phyloP scores from a whole-genome alignment of 2,329 filamentous ascomycete genomes.

The Neopestalotiopsis clavispora region DNA sequence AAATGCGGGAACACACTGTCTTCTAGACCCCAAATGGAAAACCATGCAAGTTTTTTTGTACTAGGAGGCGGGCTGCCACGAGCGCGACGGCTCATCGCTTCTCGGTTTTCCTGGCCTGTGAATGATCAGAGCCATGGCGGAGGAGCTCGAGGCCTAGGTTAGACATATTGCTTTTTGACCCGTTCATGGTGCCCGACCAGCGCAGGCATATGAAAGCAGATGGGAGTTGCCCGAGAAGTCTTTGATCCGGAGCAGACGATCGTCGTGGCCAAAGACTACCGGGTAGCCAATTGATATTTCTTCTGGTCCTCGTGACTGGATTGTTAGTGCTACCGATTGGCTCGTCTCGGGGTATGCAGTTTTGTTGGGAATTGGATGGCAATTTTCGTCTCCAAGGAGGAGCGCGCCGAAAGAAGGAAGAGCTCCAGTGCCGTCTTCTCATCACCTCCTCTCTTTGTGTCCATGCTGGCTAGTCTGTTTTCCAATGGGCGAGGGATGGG shows the following conservation, averaged over 20 bases:
- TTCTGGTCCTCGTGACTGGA: not conserved
- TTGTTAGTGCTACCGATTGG: not conserved
- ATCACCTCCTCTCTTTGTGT: not conserved
- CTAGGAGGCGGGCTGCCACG: not conserved
- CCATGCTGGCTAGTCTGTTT: not conserved
- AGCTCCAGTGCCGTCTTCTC: not conserved
- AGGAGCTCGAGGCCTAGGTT: too few relatives aligned
- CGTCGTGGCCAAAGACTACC: not conserved
- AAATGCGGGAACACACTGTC: not conserved
- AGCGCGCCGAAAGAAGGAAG: conserved; percentile 1
- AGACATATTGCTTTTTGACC: not conserved
- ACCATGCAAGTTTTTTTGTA: not conserved
- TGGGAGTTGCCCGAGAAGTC: not conserved
- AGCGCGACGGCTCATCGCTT: not conserved
- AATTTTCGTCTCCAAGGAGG: not conserved
- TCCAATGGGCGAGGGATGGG: too few relatives aligned
- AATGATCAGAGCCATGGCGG: not conserved
- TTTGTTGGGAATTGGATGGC: not conserved
- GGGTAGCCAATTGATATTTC: not conserved
- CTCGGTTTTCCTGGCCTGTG: not conserved
- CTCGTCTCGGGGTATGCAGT: not conserved
- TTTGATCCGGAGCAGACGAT: not conserved
- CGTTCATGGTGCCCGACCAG: not conserved
- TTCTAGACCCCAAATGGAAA: not conserved
- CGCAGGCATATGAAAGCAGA: not conserved